Percentiles rank a stretch among this genome's conserved stretches.
Evolutionary conservation across 2,329 filamentous ascomycete species (phyloP).

Genomic region (Penicillium sp.): DNA sequence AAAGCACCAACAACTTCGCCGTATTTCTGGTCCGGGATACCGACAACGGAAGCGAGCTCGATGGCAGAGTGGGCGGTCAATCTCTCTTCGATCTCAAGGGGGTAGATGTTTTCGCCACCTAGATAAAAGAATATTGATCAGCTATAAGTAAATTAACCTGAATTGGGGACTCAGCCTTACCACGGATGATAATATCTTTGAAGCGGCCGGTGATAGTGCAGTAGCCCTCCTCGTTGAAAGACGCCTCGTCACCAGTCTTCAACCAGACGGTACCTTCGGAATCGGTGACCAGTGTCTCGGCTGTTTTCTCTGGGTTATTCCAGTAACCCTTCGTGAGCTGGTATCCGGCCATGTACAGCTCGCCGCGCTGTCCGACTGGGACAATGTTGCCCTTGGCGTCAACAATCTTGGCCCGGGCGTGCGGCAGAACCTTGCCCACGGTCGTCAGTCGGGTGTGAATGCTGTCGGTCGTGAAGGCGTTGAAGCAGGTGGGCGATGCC

Average conservation of each 20-base stretch:
- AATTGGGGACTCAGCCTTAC: conserved; percentile 30
- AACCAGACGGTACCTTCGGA: conserved; percentile 60
- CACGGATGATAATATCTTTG: conserved; percentile 78
- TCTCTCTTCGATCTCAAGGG: conserved; percentile 73
- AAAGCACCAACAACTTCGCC: conserved; percentile 73
- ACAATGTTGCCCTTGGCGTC: conserved; percentile 64
- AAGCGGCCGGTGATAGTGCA: conserved; percentile 73
- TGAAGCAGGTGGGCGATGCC: conserved; percentile 78
- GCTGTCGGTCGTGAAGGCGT: conserved; percentile 72
- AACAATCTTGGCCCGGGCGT: conserved; percentile 75
- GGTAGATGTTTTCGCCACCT: conserved; percentile 73
- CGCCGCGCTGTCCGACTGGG: conserved; percentile 67
- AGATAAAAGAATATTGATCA: neutral
- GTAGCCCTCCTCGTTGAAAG: conserved; percentile 60
- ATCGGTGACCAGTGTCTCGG: conserved; percentile 69
- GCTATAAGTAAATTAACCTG: conserved; percentile 2
- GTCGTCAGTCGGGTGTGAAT: conserved; percentile 67
- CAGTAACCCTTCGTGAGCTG: conserved; percentile 65
- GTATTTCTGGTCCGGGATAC: conserved; percentile 68
- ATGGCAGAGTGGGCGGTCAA: conserved; percentile 66
- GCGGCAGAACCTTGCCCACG: conserved; percentile 74
- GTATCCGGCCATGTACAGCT: conserved; percentile 77
- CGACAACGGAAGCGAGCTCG: conserved; percentile 67
- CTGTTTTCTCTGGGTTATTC: conserved; percentile 73
- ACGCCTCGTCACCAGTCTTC: conserved; percentile 63